These are phyloP conservation scores for Globisporangium megalacanthum DNA, from an alignment of 352 stramenopile genomes.

Conservation along the genomic window DNA sequence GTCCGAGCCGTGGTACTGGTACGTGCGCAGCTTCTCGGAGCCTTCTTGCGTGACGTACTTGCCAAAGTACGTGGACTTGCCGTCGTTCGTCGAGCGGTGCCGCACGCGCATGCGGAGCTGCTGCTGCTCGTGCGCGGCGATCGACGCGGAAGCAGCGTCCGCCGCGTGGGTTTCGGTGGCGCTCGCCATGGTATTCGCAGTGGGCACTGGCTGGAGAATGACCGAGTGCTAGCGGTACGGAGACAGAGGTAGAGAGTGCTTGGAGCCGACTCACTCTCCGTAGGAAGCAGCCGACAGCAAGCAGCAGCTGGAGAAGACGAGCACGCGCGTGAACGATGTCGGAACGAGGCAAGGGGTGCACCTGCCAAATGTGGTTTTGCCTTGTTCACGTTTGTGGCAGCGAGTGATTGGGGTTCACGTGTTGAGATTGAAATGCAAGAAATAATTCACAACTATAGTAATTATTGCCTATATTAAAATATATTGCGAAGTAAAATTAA, in stretches of 20 bases:
- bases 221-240: background rate
- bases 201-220: too few species aligned
- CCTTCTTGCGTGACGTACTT: constrained; percentile 85
- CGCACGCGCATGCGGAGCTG: constrained; percentile 65
- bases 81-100: constrained; percentile 57
- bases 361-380: background rate
- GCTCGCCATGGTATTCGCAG: constrained; percentile 5
- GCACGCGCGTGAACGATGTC: background rate
- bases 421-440: too few species aligned
- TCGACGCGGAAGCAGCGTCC: constrained; percentile 9
- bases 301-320: too few species aligned
- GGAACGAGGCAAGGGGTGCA: background rate
- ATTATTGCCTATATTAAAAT: too few species aligned
- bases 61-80: constrained; percentile 86
- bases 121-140: constrained; percentile 20
- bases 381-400: background rate
- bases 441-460: too few species aligned
- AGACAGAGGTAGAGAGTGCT: background rate
- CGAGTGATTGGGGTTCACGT: too few species aligned
- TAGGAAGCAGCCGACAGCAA: too few species aligned
- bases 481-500: too few species aligned
- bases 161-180: constrained; percentile 5
- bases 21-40: constrained; percentile 79
- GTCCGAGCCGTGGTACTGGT: constrained; percentile 83
- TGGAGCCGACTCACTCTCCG: too few species aligned